Conservation (phyloP, 208 protist genomes). For the Endotrypanum monterogeii region DNA sequence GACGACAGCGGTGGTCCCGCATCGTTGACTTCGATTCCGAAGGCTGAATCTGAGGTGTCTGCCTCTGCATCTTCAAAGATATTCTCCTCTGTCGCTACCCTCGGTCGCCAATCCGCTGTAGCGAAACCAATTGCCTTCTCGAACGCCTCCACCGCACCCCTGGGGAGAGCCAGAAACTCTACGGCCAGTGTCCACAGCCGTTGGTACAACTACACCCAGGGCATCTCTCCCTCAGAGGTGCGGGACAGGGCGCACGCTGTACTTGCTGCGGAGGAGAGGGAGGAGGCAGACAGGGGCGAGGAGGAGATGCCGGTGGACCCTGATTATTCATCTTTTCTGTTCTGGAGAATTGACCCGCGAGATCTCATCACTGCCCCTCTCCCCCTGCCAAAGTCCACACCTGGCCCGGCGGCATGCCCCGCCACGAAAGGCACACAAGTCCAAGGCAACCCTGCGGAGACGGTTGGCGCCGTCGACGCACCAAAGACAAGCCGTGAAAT, state of each 20-base stretch:
- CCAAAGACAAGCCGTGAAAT: not conserved
- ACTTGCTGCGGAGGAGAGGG: no score
- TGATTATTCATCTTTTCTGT: constrained; percentile 78
- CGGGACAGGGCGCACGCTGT: not conserved
- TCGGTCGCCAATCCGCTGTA: not conserved
- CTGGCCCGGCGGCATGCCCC: not conserved
- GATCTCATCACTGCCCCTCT: constrained; percentile 33
- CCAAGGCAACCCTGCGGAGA: not conserved
- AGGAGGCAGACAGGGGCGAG: no score
- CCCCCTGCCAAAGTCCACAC: not conserved
- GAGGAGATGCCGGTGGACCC: constrained; percentile 49
- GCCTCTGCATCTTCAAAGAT: not conserved
- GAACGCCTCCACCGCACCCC: not conserved
- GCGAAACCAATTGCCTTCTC: not conserved
- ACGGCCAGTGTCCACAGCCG: not conserved
- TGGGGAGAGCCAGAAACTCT: not conserved
- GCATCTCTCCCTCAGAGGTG: not conserved
- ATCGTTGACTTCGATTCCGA: not conserved
- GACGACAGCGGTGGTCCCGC: not conserved
- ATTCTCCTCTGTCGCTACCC: not conserved
- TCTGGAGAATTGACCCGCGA: constrained; percentile 75
- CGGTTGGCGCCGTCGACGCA: no score
- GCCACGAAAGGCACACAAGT: not conserved
- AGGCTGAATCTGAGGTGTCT: not conserved
- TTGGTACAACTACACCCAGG: constrained; percentile 22